Base-by-base conservation (phyloP, 306 rosid genomes). In the Vigna unguiculata region DNA sequence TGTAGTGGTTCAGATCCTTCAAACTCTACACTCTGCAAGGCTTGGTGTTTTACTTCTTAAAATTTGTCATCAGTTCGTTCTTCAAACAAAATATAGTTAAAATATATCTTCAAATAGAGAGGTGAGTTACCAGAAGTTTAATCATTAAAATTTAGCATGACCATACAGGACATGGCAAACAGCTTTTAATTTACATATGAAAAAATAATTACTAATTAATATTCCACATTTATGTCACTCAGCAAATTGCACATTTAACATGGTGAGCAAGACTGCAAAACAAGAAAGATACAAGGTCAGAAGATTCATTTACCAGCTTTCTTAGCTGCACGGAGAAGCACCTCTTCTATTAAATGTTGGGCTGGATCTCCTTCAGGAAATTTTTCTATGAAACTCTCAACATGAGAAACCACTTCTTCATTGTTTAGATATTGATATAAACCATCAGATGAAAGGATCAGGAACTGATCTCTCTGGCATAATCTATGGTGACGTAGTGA, bases 321-420 rank as follows among this genome's bases (percentile, higher is more conserved):
- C 86, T 89, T 91, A 41, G 99, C 99, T 20, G 99, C 99, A 69
- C 99, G 99, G 80, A 81, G 78, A 69, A 96, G 99, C 83, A 96
- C 96, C 87, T 96, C 99, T 93, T 96, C 99, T 77, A 96, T 96
- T 84, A 96, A 88, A 86, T 96, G 96, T 83, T 96, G 99, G 61
- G 99, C 99, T 47, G 99, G 99, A 74, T 96, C 99, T 74, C 99
- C 99, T 45, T 96, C 99, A 9, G 99, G 98, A 83, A 87, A 93
- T 83, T 93, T 96, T 89, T 93, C 98, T 96, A 96, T 93, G 81
- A 96, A 96, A 80, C 69, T 93, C 83, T 93, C 98, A 24, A 96
- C 97, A 82, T 88, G 89, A 68, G 91, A 91, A 86, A 93, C 98
- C 80, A 96, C 99, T 89, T 96, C 99, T 74, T 93, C 89, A 81